Conservation (phyloP, 148 eudicot species). For the Gaultheria prostrata region DNA sequence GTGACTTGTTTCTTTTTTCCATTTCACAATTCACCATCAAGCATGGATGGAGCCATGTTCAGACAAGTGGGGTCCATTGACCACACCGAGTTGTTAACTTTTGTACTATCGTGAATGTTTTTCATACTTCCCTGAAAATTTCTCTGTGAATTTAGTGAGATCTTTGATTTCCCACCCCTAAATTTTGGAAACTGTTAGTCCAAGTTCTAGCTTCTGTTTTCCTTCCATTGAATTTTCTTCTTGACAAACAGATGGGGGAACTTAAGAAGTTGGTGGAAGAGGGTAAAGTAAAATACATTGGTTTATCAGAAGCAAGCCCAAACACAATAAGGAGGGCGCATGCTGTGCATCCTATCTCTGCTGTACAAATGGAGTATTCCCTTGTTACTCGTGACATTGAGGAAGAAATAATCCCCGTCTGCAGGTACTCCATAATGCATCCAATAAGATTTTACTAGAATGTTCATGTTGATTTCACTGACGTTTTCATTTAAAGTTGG, state of each 20-base stretch:
- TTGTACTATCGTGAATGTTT: not conserved
- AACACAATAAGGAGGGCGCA: slow-evolving; percentile 77
- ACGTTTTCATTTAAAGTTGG: not conserved
- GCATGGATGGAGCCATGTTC: not conserved
- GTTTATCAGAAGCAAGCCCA: slow-evolving; percentile 68
- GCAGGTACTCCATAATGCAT: slow-evolving; percentile 46
- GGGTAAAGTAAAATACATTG: slow-evolving; percentile 69
- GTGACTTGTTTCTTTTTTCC: slow-evolving; percentile 7
- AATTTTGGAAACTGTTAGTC: not conserved
- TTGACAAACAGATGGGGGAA: slow-evolving; percentile 52
- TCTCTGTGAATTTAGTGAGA: not conserved
- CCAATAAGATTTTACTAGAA: not conserved
- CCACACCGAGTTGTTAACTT: no score
- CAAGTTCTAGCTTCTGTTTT: not conserved
- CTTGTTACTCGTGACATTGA: slow-evolving; percentile 72
- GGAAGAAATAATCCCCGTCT: slow-evolving; percentile 60
- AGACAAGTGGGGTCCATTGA: not conserved
- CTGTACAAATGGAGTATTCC: slow-evolving; percentile 75
- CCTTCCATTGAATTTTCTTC: not conserved
- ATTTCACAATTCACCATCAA: not conserved
- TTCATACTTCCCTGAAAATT: not conserved
- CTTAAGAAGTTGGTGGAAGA: slow-evolving; percentile 68
- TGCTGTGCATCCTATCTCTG: slow-evolving; percentile 65
- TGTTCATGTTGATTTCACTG: not conserved
- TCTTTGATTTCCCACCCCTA: not conserved